Evolutionary conservation across 73 alveolate species (phyloP), one percentile per base, ranked within the genome.

Genomic region (Symbiodinium pilosum): DNA sequence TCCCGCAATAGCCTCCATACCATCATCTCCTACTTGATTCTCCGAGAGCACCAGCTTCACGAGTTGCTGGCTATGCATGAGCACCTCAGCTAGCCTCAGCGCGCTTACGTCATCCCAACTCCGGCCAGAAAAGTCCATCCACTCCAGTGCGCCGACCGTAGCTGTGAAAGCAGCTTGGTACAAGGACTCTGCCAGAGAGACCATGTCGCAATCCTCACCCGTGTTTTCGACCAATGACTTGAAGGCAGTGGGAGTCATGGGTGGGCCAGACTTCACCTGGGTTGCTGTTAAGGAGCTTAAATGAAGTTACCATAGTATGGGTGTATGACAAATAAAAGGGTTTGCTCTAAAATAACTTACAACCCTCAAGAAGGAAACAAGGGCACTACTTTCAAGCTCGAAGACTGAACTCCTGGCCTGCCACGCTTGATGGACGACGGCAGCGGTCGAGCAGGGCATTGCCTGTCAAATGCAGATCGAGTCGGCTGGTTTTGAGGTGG

Each of bases 61-160:
- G 54, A 88, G 44, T 11, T 42, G 71, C 38, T 30, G 40, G 86
- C 95, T 59, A 44, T 88, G 87, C 40, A 88, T 24, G 56, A 88
- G 34, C 11, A 88, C 95, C 97, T 91, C 97, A 5, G 97, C 87
- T 21, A 91, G 97, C 77, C 81, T 87, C 56, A 91, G 21, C 88
- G 81, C 81, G 52, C 71, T 64, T 38, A 91, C 68, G 81, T 91
- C 97, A 21, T 91, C 97, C 97, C 87, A 69, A 56, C 44, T 39
- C 32, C 36, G 41, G 83, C 42, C 12, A 34, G 42, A 42, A 54
- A 83, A 91, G 54, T 91, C 97, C 97, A 91, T 68, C 75, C 84
- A 73, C 32, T 91, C 83, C 40, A 18, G 87, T 6, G 87, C 30
- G 36, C 81, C 43, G 24, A 86, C 56, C n/a, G 36, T 4, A 20